These are phyloP conservation scores for Vaccinium darrowii DNA, from an alignment of 148 eudicot genomes.

Conservation along the genomic window DNA sequence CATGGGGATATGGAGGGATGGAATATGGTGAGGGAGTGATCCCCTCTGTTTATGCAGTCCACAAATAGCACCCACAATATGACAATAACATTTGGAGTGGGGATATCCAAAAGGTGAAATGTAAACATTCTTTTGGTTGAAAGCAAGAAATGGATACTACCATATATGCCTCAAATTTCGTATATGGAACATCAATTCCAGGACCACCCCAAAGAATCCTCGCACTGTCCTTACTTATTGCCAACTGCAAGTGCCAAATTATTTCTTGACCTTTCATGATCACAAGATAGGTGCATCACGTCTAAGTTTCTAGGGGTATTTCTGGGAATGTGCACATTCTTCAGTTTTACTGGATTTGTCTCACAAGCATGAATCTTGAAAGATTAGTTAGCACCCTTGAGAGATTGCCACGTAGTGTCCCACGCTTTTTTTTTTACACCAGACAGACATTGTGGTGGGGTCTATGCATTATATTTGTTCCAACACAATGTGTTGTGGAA, in stretches of 20 bases:
- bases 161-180: neutral
- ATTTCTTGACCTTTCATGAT: neutral
- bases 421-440: no score
- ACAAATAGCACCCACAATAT: neutral
- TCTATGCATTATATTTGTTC: no score
- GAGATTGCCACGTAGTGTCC: no score
- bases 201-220: neutral
- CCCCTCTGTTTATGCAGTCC: neutral
- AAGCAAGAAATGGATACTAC: neutral
- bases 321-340: no score
- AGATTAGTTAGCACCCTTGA: no score
- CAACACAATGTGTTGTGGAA: no score
- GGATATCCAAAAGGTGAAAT: neutral
- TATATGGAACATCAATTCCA: neutral
- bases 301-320: neutral
- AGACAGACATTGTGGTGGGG: no score
- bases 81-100: neutral
- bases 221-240: neutral
- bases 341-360: no score
- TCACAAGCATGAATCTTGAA: no score
- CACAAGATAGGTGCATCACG: neutral
- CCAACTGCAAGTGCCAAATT: neutral
- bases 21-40: no score
- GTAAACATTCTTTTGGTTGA: neutral
- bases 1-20: no score